phyloP scores from a whole-genome alignment of 169 alveolate species.

The Plasmodium malariae region DNA sequence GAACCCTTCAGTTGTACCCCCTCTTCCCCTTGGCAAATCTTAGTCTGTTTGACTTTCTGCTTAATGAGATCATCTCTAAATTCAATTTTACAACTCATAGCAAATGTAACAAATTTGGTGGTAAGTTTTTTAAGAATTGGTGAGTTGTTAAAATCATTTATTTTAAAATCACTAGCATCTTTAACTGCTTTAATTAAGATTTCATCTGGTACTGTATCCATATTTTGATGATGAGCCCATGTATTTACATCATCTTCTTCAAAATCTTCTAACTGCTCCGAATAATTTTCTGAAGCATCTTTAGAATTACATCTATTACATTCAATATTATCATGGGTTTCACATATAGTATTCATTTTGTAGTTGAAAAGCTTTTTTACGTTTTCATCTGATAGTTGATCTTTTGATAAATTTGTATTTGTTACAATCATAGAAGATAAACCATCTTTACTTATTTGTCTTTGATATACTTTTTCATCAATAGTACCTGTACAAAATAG shows the following conservation, averaged over 20 bases:
- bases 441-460: constrained; percentile 88
- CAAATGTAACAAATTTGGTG: constrained; percentile 79
- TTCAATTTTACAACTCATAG: constrained; percentile 84
- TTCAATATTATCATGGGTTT: constrained; percentile 88
- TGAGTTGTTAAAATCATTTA: constrained; percentile 47
- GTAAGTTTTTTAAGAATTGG: constrained; percentile 65
- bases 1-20: neutral
- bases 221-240: constrained; percentile 87
- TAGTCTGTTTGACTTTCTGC: constrained; percentile 23
- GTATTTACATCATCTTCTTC: constrained; percentile 82
- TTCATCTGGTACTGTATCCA: constrained; percentile 82
- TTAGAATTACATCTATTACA: constrained; percentile 82
- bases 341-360: constrained; percentile 84
- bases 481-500: constrained; percentile 97
- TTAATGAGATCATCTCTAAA: constrained; percentile 71
- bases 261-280: constrained; percentile 74
- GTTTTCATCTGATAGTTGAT: constrained; percentile 85
- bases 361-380: constrained; percentile 86
- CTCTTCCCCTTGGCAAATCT: neutral
- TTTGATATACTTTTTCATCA: constrained; percentile 96
- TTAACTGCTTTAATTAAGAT: constrained; percentile 78
- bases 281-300: constrained; percentile 55
- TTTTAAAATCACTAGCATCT: constrained; percentile 37
- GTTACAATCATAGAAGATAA: constrained; percentile 91
- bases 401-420: constrained; percentile 79